phyloP scores from a whole-genome alignment of 441 rosid species.

The Capsella rubella region DNA sequence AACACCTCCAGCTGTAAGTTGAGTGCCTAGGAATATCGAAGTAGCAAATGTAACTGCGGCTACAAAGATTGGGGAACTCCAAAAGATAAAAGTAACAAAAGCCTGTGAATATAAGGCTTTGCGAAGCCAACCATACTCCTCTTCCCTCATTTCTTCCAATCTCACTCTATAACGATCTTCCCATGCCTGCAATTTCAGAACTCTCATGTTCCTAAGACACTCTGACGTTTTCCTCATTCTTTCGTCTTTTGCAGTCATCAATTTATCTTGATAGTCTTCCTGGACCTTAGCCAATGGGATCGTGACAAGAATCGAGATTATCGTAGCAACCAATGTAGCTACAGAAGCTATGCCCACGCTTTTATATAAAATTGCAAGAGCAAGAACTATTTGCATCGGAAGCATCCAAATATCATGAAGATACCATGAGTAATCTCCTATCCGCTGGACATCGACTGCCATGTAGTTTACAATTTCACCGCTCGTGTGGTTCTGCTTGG shows the following conservation, averaged over 20 bases:
- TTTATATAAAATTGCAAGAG: conserved; percentile 91
- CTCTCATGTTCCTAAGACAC: conserved; percentile 98
- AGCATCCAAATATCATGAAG: conserved; percentile 99
- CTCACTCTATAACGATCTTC: conserved; percentile 85
- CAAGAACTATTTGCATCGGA: conserved; percentile 95
- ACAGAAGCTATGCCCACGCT: conserved; percentile 94
- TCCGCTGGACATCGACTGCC: conserved; percentile 99
- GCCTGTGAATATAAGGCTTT: conserved; percentile 98
- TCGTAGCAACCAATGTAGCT: conserved; percentile 91
- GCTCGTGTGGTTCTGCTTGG: conserved; percentile 77
- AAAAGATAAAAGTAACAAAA: conserved; percentile 92
- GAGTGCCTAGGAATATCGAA: conserved; percentile 81
- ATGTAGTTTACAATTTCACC: conserved; percentile 98
- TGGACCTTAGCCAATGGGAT: conserved; percentile 89
- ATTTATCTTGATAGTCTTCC: conserved; percentile 94
- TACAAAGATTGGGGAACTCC: conserved; percentile 99
- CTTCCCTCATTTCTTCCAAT: conserved; percentile 91
- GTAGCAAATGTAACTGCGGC: conserved; percentile 95
- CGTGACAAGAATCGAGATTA: conserved; percentile 82
- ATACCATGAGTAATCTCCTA: conserved; percentile 98
- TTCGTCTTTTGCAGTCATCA: conserved; percentile 99
- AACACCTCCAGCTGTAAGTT: conserved; percentile 98
- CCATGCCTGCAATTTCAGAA: conserved; percentile 98
- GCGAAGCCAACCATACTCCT: conserved; percentile 94
- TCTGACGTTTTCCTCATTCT: conserved; percentile 99